These are phyloP conservation scores for Blastomyces parvus DNA, from an alignment of 2,329 filamentous ascomycete species.

Conservation along the genomic window DNA sequence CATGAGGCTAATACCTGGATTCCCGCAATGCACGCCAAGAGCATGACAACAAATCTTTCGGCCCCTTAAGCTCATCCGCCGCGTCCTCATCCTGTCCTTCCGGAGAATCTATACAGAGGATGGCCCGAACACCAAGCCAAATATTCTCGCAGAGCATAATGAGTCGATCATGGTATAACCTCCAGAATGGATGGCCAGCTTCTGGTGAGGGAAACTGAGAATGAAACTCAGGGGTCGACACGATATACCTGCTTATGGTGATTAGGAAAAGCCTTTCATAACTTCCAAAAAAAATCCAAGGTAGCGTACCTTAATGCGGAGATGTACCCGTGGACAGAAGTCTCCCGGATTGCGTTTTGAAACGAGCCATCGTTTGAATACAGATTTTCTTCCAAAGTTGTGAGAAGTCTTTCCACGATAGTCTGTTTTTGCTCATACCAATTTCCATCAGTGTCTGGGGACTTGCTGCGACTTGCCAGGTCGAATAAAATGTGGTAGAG, in stretches of 20 bases:
- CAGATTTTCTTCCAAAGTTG: constrained; percentile 56
- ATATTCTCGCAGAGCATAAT: constrained; percentile 55
- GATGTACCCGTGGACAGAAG: constrained; percentile 61
- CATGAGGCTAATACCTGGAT: constrained; percentile 55
- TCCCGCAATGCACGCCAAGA: constrained; percentile 94
- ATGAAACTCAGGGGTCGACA: constrained; percentile 36
- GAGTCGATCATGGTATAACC: constrained; percentile 39
- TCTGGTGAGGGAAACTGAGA: constrained; percentile 22
- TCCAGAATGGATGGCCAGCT: constrained; percentile 22
- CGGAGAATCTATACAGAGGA: constrained; percentile 88
- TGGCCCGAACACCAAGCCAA: constrained; percentile 64
- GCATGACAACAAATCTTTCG: constrained; percentile 86
- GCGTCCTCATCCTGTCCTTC: constrained; percentile 61
- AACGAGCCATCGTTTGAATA: constrained; percentile 55
- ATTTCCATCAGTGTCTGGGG: constrained; percentile 5
- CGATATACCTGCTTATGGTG: constrained; percentile 37
- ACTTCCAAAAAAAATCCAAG: neutral
- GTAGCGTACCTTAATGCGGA: constrained; percentile 51
- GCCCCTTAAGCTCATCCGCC: constrained; percentile 62
- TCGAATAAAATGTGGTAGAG: constrained; percentile 60
- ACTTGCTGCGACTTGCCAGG: constrained; percentile 39
- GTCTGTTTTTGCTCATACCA: constrained; percentile 34
- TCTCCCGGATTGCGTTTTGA: constrained; percentile 54
- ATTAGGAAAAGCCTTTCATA: constrained; percentile 8
- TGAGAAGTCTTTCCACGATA: constrained; percentile 51